phyloP scores from a whole-genome alignment of 164 flowering plant species.

The Echeveria elegans region DNA sequence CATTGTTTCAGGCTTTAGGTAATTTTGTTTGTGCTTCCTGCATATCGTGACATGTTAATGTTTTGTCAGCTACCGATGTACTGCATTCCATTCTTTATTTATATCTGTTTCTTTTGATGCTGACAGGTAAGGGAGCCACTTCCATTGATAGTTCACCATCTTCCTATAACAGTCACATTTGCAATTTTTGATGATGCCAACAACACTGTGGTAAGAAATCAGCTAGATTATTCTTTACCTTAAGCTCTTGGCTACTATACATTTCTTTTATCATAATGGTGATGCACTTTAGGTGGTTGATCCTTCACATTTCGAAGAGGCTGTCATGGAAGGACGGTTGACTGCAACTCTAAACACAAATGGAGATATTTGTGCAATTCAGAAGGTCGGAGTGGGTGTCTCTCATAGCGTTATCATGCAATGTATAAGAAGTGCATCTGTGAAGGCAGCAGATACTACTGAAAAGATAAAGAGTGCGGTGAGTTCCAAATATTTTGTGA shows the following conservation, averaged over 20 bases:
- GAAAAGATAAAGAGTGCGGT: slow-evolving; percentile 69
- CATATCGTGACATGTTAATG: background rate
- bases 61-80: background rate
- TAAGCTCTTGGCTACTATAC: background rate
- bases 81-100: background rate
- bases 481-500: slow-evolving; percentile 24
- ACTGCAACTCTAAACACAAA: slow-evolving; percentile 75
- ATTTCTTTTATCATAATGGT: slow-evolving; percentile 11
- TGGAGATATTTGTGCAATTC: slow-evolving; percentile 91
- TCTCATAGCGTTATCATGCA: slow-evolving; percentile 68
- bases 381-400: slow-evolving; percentile 84
- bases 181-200: slow-evolving; percentile 60
- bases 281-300: slow-evolving; percentile 50
- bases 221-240: background rate
- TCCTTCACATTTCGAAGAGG: slow-evolving; percentile 83
- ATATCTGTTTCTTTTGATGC: slow-evolving; percentile 8
- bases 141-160: slow-evolving; percentile 77
- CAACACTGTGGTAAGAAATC: slow-evolving; percentile 41
- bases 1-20: background rate
- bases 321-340: slow-evolving; percentile 84
- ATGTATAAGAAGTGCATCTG: slow-evolving; percentile 73
- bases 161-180: slow-evolving; percentile 86
- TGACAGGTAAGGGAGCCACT: slow-evolving; percentile 80
- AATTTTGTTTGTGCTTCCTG: background rate
- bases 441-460: slow-evolving; percentile 73